Conservation (phyloP, 2,329 filamentous ascomycete species). For the Xylaria multiplex region DNA sequence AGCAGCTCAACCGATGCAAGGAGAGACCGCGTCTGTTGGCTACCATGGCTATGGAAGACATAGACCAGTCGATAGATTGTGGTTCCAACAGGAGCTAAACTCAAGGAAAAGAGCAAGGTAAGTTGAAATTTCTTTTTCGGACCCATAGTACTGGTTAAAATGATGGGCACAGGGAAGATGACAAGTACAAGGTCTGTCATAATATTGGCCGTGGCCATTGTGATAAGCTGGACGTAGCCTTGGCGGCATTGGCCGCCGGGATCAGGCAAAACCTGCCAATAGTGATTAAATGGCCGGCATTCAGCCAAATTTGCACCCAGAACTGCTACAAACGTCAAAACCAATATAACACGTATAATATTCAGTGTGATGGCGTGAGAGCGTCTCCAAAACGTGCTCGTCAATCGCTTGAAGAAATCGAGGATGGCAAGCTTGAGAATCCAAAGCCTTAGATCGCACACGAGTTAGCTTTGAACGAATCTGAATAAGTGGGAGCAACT, state of each 20-base stretch:
- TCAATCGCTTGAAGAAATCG: slow-evolving; percentile 90
- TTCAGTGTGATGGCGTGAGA: slow-evolving; percentile 77
- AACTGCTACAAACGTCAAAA: slow-evolving; percentile 81
- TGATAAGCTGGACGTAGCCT: slow-evolving; percentile 86
- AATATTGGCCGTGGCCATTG: slow-evolving; percentile 89
- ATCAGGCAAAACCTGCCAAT: slow-evolving; percentile 87
- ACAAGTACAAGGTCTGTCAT: slow-evolving; percentile 89
- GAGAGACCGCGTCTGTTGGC: slow-evolving; percentile 88
- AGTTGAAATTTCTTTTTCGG: slow-evolving; percentile 83
- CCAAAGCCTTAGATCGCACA: slow-evolving; percentile 75
- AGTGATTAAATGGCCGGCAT: slow-evolving; percentile 78
- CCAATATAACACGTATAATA: slow-evolving; percentile 78
- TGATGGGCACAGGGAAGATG: slow-evolving; percentile 88
- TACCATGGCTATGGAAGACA: slow-evolving; percentile 75
- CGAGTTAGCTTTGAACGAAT: slow-evolving; percentile 25
- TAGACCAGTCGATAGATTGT: slow-evolving; percentile 84
- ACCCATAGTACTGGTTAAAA: slow-evolving; percentile 80
- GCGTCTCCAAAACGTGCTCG: slow-evolving; percentile 80
- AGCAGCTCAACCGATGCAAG: slow-evolving; percentile 91
- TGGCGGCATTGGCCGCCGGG: slow-evolving; percentile 87
- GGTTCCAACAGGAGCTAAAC: slow-evolving; percentile 80
- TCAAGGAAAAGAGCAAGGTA: slow-evolving; percentile 82
- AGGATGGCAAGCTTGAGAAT: slow-evolving; percentile 88
- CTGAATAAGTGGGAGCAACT: slow-evolving; percentile 4
- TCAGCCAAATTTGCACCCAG: slow-evolving; percentile 84